Conservation (phyloP, 345 rosid species). For the Citrus inodora region DNA sequence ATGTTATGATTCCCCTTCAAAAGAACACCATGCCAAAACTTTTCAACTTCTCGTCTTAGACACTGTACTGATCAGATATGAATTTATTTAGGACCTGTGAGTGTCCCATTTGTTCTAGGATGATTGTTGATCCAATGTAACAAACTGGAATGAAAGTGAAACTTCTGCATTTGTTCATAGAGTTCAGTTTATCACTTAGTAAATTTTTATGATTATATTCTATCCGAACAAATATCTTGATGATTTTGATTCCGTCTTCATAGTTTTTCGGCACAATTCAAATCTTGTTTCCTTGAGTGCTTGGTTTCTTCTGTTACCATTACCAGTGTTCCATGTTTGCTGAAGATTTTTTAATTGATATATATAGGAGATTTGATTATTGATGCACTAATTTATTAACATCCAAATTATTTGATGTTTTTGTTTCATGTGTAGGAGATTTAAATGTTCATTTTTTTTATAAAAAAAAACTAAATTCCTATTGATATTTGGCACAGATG, state of each 20-base stretch:
- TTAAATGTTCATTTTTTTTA: neutral
- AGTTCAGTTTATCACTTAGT: neutral
- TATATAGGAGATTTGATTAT: neutral
- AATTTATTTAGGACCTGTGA: neutral
- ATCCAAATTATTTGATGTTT: neutral
- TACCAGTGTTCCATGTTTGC: neutral
- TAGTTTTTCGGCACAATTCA: neutral
- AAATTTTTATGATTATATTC: neutral
- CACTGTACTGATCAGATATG: neutral
- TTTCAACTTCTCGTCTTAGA: neutral
- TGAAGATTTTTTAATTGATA: neutral
- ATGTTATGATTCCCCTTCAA: neutral
- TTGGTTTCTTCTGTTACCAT: neutral
- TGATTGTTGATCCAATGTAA: neutral
- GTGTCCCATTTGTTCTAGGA: neutral
- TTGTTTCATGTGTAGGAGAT: neutral
- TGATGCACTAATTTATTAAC: neutral
- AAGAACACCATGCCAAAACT: neutral
- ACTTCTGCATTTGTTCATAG: neutral
- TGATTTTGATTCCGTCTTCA: neutral
- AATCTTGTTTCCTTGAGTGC: neutral
- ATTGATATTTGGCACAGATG: neutral
- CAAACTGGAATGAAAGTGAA: neutral
- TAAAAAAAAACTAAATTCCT: neutral
- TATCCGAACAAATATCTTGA: neutral